Conservation (phyloP, 805 yeast genomes). For the Hanseniaspora lachancei region DNA sequence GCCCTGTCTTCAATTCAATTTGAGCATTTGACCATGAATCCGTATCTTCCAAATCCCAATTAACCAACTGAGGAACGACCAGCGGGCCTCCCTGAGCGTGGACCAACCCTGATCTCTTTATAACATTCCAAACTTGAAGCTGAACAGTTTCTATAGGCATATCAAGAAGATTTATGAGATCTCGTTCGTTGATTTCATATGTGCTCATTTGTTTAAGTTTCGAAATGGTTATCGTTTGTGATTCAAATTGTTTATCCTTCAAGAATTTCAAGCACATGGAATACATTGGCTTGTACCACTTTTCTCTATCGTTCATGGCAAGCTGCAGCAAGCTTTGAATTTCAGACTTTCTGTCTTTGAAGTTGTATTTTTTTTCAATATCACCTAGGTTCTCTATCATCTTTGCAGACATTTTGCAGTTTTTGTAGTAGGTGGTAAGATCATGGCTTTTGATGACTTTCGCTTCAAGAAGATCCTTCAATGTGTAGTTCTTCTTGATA, state of each 20-base stretch:
- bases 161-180: constrained; percentile 8
- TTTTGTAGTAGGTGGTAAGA: constrained; percentile 7
- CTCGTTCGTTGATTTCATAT: constrained; percentile 4
- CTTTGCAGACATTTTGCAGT: constrained; percentile 9
- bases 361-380: neutral
- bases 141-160: constrained; percentile 11
- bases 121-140: constrained; percentile 11
- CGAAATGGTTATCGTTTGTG: constrained; percentile 6
- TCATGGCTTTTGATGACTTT: neutral
- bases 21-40: constrained; percentile 8
- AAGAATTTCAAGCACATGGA: constrained; percentile 1
- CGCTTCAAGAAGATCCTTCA: neutral
- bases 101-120: neutral
- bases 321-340: neutral
- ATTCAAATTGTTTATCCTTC: constrained; percentile 11
- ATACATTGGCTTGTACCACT: constrained; percentile 5
- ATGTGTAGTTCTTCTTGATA: neutral
- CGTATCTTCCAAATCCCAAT: constrained; percentile 9
- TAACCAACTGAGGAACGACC: neutral
- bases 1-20: neutral
- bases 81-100: neutral
- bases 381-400: neutral
- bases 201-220: constrained; percentile 7
- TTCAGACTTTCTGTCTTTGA: neutral
- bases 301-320: neutral